Conservation (phyloP, 2,329 filamentous ascomycete genomes). For the Penicillium vulpinum region DNA sequence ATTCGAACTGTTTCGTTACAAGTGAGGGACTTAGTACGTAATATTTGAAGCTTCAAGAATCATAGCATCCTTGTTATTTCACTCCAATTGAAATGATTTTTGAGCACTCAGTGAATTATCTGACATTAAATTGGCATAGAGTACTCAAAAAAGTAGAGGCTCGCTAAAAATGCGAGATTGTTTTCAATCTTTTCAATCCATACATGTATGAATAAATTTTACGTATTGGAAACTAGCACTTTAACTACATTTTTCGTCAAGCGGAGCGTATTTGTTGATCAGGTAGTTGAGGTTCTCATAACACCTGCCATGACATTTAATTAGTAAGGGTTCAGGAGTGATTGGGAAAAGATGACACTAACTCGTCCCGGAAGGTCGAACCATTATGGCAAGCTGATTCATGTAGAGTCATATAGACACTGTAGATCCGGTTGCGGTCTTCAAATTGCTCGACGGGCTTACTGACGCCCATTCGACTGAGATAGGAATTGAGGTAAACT, state of each 20-base stretch:
- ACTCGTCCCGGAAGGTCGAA: conserved; percentile 1
- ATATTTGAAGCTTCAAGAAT: too few relatives aligned
- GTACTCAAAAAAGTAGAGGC: too few relatives aligned
- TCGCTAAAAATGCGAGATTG: too few relatives aligned
- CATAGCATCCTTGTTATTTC: too few relatives aligned
- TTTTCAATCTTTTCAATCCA: neutral
- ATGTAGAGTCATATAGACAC: conserved; percentile 24
- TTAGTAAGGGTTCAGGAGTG: neutral
- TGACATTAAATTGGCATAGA: too few relatives aligned
- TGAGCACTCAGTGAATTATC: too few relatives aligned
- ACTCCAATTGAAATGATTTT: too few relatives aligned
- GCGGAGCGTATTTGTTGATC: neutral
- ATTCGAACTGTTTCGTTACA: too few relatives aligned
- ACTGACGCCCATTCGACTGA: conserved; percentile 20
- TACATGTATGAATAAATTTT: neutral
- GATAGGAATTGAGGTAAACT: conserved; percentile 11
- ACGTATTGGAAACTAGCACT: neutral
- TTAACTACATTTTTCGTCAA: neutral
- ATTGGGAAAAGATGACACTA: neutral
- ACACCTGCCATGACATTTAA: neutral
- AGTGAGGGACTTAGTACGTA: too few relatives aligned
- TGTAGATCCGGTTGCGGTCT: conserved; percentile 33
- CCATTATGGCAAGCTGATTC: conserved; percentile 19
- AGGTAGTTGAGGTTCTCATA: neutral
- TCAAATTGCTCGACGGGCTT: conserved; percentile 34